Evolutionary conservation across 2,329 filamentous ascomycete genomes (phyloP).

Genomic region (Apiospora pterosperma): DNA sequence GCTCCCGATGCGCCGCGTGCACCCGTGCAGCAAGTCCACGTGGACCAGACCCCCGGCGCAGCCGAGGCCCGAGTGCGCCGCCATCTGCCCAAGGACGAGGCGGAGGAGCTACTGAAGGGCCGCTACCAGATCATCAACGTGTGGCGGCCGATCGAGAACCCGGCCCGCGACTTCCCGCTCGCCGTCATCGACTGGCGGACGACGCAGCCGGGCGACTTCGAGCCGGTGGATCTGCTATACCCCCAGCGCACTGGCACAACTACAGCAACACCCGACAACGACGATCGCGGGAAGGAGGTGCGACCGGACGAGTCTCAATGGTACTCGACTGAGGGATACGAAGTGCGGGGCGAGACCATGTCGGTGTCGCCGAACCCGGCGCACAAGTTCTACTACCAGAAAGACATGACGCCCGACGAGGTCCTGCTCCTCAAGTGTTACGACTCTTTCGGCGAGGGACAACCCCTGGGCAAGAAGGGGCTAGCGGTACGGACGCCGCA

Average conservation of each 20-base stretch:
- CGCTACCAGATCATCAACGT: constrained; percentile 69
- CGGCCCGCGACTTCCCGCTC: constrained; percentile 60
- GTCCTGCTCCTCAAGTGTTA: constrained; percentile 50
- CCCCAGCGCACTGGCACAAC: constrained; percentile 39
- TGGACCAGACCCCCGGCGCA: constrained; percentile 66
- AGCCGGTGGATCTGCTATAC: constrained; percentile 61
- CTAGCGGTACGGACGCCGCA: constrained; percentile 47
- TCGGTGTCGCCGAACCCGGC: constrained; percentile 52
- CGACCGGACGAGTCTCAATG: constrained; percentile 8
- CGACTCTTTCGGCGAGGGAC: constrained; percentile 41
- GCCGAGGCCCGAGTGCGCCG: constrained; percentile 59
- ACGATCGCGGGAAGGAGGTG: constrained; percentile 8
- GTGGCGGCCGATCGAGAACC: constrained; percentile 64
- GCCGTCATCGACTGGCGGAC: constrained; percentile 63
- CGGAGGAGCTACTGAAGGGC: constrained; percentile 51
- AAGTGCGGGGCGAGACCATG: constrained; percentile 59
- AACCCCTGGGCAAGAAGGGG: constrained; percentile 32
- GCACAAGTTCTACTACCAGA: constrained; percentile 63
- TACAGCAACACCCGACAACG: not conserved
- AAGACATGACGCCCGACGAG: constrained; percentile 61
- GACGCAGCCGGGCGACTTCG: constrained; percentile 54
- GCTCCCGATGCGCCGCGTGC: constrained; percentile 53
- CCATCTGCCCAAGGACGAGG: constrained; percentile 53
- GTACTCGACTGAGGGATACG: constrained; percentile 56
- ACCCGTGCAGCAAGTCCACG: constrained; percentile 68